Percentiles rank a stretch among this genome's conserved stretches.
phyloP scores from a whole-genome alignment of 2,329 filamentous ascomycete genomes.

The Biscogniauxia mediterranea region DNA sequence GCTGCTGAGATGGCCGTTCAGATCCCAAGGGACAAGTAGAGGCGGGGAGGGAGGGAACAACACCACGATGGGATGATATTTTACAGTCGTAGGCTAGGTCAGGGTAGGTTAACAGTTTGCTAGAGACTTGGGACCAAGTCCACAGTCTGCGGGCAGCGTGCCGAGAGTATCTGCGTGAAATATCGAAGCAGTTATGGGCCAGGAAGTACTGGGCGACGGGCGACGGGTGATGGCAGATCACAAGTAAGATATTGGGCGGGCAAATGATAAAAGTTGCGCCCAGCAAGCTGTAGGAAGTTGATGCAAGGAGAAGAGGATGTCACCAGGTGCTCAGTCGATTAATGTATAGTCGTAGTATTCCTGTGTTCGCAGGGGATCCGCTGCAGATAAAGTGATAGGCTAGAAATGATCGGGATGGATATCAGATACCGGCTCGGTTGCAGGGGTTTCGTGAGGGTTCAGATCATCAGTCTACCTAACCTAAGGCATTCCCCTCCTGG shows the following conservation, averaged over 20 bases:
- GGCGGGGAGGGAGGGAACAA: not conserved
- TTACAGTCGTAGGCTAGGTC: too few species aligned
- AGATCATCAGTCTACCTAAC: slow-evolving; percentile 9
- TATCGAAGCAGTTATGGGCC: slow-evolving; percentile 7
- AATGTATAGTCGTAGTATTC: slow-evolving; percentile 16
- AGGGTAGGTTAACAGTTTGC: not conserved
- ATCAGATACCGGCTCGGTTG: slow-evolving; percentile 20
- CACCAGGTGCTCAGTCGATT: not conserved
- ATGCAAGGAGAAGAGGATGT: slow-evolving; percentile 9
- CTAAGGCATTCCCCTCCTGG: not conserved
- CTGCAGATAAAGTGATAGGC: slow-evolving; percentile 32
- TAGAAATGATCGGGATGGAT: slow-evolving; percentile 26
- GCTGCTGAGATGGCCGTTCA: not conserved
- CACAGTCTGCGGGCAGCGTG: slow-evolving; percentile 20
- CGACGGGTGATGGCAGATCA: slow-evolving; percentile 15
- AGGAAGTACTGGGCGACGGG: slow-evolving; percentile 1
- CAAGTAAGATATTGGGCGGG: slow-evolving; percentile 17
- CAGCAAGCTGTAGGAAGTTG: slow-evolving; percentile 16
- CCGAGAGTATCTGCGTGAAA: slow-evolving; percentile 8
- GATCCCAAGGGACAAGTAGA: not conserved
- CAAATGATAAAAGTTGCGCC: slow-evolving; percentile 7
- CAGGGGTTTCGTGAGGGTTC: slow-evolving; percentile 16
- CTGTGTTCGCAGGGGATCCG: slow-evolving; percentile 20
- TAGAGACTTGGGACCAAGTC: not conserved
- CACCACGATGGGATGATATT: not conserved